Evolutionary conservation across 805 yeast genomes (phyloP).

Genomic region (Candida pseudoglaebosa): DNA sequence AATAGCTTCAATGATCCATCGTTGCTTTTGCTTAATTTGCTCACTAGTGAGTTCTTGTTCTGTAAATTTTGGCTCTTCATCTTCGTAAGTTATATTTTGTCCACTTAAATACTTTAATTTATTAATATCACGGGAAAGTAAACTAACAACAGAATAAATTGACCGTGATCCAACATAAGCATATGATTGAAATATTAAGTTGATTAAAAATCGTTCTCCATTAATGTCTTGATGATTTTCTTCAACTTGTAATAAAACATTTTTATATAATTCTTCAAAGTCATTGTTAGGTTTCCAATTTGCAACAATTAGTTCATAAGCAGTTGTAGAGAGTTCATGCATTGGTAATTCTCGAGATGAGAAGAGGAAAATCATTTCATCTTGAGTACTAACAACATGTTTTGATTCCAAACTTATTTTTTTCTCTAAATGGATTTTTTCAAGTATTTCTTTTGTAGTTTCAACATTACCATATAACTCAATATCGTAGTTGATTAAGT

Average conservation of each 20-base stretch:
- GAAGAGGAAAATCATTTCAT: constrained; percentile 34
- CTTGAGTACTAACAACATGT: constrained; percentile 29
- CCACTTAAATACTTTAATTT: constrained; percentile 39
- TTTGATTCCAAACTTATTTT: constrained; percentile 12
- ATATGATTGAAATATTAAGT: constrained; percentile 63
- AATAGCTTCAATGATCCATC: constrained; percentile 35
- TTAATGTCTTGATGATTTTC: constrained; percentile 18
- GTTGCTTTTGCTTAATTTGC: constrained; percentile 25
- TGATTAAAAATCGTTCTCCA: constrained; percentile 42
- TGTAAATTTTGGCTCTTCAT: constrained; percentile 31
- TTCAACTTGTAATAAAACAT: constrained; percentile 19
- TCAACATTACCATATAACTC: constrained; percentile 32
- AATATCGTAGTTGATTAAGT: constrained; percentile 30
- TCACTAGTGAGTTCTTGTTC: constrained; percentile 20
- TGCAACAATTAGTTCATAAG: constrained; percentile 38
- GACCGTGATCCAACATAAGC: constrained; percentile 88
- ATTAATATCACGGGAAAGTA: constrained; percentile 36
- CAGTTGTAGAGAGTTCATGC: constrained; percentile 31
- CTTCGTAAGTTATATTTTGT: constrained; percentile 19
- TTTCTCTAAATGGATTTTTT: constrained; percentile 23
- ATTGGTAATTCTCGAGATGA: constrained; percentile 35
- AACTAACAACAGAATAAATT: constrained; percentile 48
- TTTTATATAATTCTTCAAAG: constrained; percentile 30
- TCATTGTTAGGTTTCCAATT: constrained; percentile 38
- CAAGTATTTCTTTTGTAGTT: constrained; percentile 22